Percentiles rank a stretch among this genome's conserved stretches.
Evolutionary conservation across 2,329 filamentous ascomycete species (phyloP).

Genomic region (Cladosporium velox): DNA sequence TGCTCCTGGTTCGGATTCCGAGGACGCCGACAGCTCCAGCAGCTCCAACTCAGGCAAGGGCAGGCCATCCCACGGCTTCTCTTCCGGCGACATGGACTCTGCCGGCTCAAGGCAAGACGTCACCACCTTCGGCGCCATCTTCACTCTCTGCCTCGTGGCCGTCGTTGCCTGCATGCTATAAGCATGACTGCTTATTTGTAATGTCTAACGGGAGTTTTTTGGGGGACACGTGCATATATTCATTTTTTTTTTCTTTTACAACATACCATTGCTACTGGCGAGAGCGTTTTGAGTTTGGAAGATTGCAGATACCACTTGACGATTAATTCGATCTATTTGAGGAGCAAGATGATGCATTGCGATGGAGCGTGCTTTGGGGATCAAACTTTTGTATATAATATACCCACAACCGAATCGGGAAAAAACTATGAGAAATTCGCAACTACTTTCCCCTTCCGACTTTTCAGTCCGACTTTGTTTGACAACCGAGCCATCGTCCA

Average conservation of each 20-base stretch:
- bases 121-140: neutral
- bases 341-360: neutral
- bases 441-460: neutral
- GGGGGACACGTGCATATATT: slow-evolving; percentile 1
- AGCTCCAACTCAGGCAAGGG: slow-evolving; percentile 1
- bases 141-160: slow-evolving; percentile 9
- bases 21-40: slow-evolving; percentile 7
- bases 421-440: neutral
- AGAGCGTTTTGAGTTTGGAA: slow-evolving; percentile 5
- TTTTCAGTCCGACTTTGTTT: neutral
- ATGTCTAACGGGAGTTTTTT: slow-evolving; percentile 17
- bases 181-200: neutral
- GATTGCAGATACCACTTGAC: slow-evolving; percentile 12
- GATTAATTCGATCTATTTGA: neutral
- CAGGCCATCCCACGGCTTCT: slow-evolving; percentile 11
- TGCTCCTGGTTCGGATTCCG: slow-evolving; percentile 17
- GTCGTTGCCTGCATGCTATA: slow-evolving; percentile 17
- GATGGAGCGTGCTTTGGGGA: slow-evolving; percentile 1
- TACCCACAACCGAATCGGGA: neutral
- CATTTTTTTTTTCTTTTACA: neutral
- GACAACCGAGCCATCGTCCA: neutral
- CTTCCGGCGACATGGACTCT: slow-evolving; percentile 10
- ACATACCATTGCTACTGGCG: slow-evolving; percentile 4
- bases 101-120: slow-evolving; percentile 11
- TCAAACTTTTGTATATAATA: slow-evolving; percentile 1